Conservation (phyloP, 2,329 filamentous ascomycete species). For the Paecilomyces niveus region DNA sequence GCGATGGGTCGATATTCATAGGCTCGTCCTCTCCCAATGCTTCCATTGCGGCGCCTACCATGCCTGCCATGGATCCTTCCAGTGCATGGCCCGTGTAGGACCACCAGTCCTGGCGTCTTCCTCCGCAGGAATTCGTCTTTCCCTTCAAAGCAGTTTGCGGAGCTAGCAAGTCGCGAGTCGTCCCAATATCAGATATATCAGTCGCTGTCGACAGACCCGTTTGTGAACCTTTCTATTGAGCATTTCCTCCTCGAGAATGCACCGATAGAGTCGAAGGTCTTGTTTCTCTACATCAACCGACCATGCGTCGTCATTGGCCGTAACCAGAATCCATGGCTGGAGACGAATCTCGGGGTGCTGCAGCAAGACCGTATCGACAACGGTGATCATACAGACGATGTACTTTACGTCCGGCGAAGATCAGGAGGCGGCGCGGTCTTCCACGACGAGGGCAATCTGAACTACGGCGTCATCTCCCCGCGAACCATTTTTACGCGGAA, state of each 20-base stretch:
- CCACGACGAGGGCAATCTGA: constrained; percentile 87
- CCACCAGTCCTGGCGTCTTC: constrained; percentile 1
- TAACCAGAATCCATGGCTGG: constrained; percentile 97
- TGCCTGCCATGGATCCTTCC: constrained; percentile 11
- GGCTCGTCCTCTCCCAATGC: constrained; percentile 18
- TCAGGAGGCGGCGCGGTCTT: constrained; percentile 91
- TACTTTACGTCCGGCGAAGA: constrained; percentile 69
- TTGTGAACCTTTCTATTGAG: constrained; percentile 88
- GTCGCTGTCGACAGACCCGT: constrained; percentile 65
- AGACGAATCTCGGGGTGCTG: constrained; percentile 68
- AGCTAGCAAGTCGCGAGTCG: constrained; percentile 25
- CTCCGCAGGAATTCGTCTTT: constrained; percentile 24
- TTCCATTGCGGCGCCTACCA: constrained; percentile 13
- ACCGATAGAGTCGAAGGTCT: constrained; percentile 62
- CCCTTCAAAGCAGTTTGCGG: constrained; percentile 22
- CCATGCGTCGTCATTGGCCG: constrained; percentile 87
- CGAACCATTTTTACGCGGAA: constrained; percentile 70
- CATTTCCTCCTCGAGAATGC: constrained; percentile 77
- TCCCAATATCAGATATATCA: constrained; percentile 58
- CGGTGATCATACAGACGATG: constrained; percentile 20
- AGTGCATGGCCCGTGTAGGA: constrained; percentile 7
- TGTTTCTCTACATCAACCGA: constrained; percentile 82
- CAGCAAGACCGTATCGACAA: constrained; percentile 26
- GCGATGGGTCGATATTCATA: neutral
- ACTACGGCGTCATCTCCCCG: constrained; percentile 88